Evolutionary conservation across 2,329 filamentous ascomycete species (phyloP).

Genomic region (Fusarium pininemorale): DNA sequence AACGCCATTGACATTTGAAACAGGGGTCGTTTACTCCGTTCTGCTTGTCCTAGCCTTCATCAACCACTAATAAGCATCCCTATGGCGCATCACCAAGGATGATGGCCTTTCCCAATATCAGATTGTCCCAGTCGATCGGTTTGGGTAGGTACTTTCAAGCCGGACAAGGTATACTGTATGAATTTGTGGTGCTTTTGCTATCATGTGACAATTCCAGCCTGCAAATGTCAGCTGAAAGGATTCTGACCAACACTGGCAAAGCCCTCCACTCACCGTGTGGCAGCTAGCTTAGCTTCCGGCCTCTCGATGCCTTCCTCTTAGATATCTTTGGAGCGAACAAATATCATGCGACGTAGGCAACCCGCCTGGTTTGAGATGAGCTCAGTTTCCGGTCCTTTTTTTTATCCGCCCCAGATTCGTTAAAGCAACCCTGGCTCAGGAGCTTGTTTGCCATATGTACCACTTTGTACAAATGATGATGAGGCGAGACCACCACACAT

Average conservation of each 20-base stretch:
- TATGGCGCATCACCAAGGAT: conserved; percentile 6
- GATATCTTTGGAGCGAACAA: conserved; percentile 5
- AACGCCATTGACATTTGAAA: conserved; percentile 41
- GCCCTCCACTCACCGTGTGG: conserved; percentile 29
- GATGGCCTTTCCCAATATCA: background rate
- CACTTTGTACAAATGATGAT: conserved; percentile 24
- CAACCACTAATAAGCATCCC: conserved; percentile 24
- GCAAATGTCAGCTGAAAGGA: background rate
- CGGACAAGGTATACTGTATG: conserved; percentile 9
- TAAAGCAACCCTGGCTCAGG: conserved; percentile 23
- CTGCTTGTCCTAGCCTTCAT: conserved; percentile 28
- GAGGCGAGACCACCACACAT: conserved; percentile 11
- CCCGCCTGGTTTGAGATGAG: conserved; percentile 4
- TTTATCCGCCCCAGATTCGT: conserved; percentile 21
- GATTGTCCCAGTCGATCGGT: conserved; percentile 5
- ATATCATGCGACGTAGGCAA: conserved; percentile 9
- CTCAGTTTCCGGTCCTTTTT: conserved; percentile 16
- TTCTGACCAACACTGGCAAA: conserved; percentile 13
- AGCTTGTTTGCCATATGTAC: conserved; percentile 20
- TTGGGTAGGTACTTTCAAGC: background rate
- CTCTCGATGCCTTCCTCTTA: background rate
- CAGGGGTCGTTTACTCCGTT: conserved; percentile 33
- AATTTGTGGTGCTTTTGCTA: background rate
- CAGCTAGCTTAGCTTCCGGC: conserved; percentile 2
- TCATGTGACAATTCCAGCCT: conserved; percentile 34